A percentile compares a stretch with the other conserved stretches of the same genome.
These are phyloP conservation scores for Ulota crispa DNA, from an alignment of 225 moss, liverwort and hornwort species.

Conservation along the genomic window DNA sequence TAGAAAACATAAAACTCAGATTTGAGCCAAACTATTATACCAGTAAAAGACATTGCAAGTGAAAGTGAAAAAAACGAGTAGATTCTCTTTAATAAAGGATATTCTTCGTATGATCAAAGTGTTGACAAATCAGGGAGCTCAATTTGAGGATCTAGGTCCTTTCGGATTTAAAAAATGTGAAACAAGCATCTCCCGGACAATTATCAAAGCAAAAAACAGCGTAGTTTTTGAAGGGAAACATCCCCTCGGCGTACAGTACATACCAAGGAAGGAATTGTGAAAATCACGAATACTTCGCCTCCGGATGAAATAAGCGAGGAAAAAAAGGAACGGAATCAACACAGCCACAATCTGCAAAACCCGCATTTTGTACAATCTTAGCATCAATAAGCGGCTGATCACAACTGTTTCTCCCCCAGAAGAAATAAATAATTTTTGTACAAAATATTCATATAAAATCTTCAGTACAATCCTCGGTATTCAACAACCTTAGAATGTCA, in stretches of 20 bases:
- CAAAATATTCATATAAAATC: background rate
- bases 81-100: background rate
- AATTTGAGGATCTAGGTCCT: background rate
- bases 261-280: conserved; percentile 86
- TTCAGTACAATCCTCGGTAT: background rate
- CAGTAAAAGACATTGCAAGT: background rate
- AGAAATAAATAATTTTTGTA: too few species aligned
- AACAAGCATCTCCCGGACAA: background rate
- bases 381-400: background rate
- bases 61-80: background rate
- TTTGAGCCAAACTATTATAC: background rate
- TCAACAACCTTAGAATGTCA: background rate
- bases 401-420: background rate
- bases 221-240: background rate
- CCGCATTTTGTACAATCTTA: background rate
- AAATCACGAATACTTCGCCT: conserved; percentile 68
- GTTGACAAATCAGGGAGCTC: too few species aligned
- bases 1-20: background rate
- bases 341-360: conserved; percentile 63
- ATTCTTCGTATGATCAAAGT: background rate
- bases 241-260: conserved; percentile 20
- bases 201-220: background rate
- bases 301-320: conserved; percentile 47
- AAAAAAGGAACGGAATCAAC: conserved; percentile 57
- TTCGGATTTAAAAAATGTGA: background rate